Base-by-base conservation (phyloP, 2,329 filamentous ascomycete species). In the Cladosporium sp. region DNA sequence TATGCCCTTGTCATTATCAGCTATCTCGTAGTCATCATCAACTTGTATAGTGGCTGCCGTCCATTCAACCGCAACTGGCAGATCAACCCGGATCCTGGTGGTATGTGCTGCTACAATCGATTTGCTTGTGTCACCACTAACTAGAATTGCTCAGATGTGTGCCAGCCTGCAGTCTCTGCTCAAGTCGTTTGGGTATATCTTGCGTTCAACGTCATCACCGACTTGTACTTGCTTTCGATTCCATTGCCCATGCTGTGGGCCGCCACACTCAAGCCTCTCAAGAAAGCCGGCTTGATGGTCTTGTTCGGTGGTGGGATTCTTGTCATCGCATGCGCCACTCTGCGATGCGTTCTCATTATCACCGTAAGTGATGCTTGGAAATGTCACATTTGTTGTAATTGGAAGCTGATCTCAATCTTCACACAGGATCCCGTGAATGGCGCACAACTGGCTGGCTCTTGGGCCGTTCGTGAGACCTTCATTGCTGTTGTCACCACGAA, bases 401-500 rank as follows among this genome's bases (percentile, higher is more conserved):
- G n/a, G n/a, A n/a, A n/a, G n/a, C n/a, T n/a, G n/a, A n/a, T n/a
- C n/a, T n/a, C n/a, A n/a, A n/a, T n/a, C n/a, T n/a, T n/a, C n/a
- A n/a, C 8, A 4, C 34, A 55, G 52, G 52, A 55, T 10, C 52
- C 52, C 15, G 22, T 55, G 8, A 47, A 55, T 20, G 52, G 52
- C 5, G 52, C 52, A 4, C 52, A 55, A 37, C 20, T 55, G 5
- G 52, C 52, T 8, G 52, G 52, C 32, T 36, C 28, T 4, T 55
- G 52, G 52, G 52, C 52, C 19, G 52, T 55, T n/a, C 52, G 52
- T 2, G 52, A 55, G 4, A 55, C 52, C 7, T 55, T 55, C 40
- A 35, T 55, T 15, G 52, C 52, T 13, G 19, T 47, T 8, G 52
- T 55, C 12, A 55, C 52, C 12, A 55, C 52, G 4, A 55, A 55